These are phyloP conservation scores for Solanum peruvianum DNA, from an alignment of 257 asterid genomes.

Conservation along the genomic window DNA sequence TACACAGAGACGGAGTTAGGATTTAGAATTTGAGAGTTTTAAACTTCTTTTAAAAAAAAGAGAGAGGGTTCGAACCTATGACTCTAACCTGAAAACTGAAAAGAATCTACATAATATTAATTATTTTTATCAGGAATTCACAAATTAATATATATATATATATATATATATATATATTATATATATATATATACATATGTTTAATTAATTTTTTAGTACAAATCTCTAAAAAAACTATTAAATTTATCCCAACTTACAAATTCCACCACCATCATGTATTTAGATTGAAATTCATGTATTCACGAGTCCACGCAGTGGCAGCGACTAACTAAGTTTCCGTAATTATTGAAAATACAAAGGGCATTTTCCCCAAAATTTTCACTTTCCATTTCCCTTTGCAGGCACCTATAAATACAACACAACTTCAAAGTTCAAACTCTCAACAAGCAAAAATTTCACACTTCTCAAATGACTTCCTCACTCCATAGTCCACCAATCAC, in stretches of 20 bases:
- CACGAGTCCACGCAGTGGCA: neutral
- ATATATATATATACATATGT: too few relatives aligned
- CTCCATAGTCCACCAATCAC: neutral
- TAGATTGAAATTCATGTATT: neutral
- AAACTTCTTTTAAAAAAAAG: too few relatives aligned
- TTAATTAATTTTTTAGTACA: too few relatives aligned
- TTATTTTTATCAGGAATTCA: accelerated
- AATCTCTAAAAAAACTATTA: too few relatives aligned
- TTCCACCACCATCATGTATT: neutral
- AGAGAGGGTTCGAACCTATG: too few relatives aligned
- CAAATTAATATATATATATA: too few relatives aligned
- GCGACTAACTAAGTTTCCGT: neutral
- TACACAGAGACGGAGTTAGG: too few relatives aligned
- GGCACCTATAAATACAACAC: neutral
- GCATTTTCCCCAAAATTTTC: neutral
- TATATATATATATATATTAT: too few relatives aligned
- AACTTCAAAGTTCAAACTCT: neutral
- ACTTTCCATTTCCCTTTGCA: neutral
- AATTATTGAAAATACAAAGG: neutral
- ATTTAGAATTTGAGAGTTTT: too few relatives aligned
- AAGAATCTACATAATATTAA: too few relatives aligned
- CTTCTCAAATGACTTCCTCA: neutral
- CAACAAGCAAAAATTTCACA: neutral
- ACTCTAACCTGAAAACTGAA: too few relatives aligned
- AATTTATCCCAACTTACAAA: too few relatives aligned